phyloP scores from a whole-genome alignment of 1,284 basidiomycete species.

The Singerocomus inundabilis region DNA sequence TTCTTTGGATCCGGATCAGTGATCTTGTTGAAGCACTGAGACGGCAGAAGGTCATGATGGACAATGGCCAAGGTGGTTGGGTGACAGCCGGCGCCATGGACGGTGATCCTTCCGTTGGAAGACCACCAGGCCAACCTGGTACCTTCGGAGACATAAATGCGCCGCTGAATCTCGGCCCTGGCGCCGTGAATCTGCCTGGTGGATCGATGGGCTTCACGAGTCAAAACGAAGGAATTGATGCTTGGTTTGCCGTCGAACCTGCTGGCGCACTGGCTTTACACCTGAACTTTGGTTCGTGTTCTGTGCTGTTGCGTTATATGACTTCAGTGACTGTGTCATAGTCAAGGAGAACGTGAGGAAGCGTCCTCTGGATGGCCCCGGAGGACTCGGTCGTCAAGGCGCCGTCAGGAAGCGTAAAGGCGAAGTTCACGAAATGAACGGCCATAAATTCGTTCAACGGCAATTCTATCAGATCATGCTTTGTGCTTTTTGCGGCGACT shows the following conservation, averaged over 20 bases:
- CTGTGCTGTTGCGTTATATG: neutral
- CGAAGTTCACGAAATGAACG: constrained; percentile 99
- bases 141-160: constrained; percentile 54
- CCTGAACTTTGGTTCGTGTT: constrained; percentile 82
- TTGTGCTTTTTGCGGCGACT: constrained; percentile 97
- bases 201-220: constrained; percentile 32
- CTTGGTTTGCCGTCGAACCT: constrained; percentile 97
- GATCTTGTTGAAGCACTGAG: constrained; percentile 95
- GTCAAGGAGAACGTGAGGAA: constrained; percentile 97
- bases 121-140: constrained; percentile 38
- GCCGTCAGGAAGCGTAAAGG: constrained; percentile 97
- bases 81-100: constrained; percentile 88
- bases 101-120: constrained; percentile 46
- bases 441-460: constrained; percentile 95
- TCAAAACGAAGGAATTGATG: constrained; percentile 82
- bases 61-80: constrained; percentile 87
- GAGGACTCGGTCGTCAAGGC: constrained; percentile 95
- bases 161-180: constrained; percentile 49
- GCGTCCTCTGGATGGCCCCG: constrained; percentile 84
- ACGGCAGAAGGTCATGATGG: constrained; percentile 87
- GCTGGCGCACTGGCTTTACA: constrained; percentile 89
- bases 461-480: constrained; percentile 99
- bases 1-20: constrained; percentile 94
- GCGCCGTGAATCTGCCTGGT: constrained; percentile 24
- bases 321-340: constrained; percentile 35